Conservation (phyloP, 1,139 yeast species). For the Torulaspora globosa region DNA sequence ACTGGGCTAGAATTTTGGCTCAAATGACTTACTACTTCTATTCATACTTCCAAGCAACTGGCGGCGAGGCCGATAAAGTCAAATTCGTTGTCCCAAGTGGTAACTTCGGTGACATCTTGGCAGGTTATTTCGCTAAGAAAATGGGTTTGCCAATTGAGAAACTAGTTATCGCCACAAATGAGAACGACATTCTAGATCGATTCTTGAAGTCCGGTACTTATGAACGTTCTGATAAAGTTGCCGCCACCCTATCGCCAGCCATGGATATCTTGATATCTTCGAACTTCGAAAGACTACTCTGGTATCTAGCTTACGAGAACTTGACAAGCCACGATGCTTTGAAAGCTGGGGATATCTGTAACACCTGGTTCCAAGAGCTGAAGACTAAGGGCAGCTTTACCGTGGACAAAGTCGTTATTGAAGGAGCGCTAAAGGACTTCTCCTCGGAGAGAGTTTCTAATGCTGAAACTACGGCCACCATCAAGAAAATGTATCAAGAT, state of each 20-base stretch:
- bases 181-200: conserved; percentile 90
- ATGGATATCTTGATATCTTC: conserved; percentile 96
- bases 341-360: conserved; percentile 71
- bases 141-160: conserved; percentile 92
- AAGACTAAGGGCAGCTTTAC: conserved; percentile 70
- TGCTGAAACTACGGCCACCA: conserved; percentile 70
- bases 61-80: conserved; percentile 47
- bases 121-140: conserved; percentile 89
- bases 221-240: conserved; percentile 70
- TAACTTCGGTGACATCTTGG: conserved; percentile 95
- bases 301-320: conserved; percentile 83
- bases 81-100: conserved; percentile 96
- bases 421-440: conserved; percentile 64
- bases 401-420: conserved; percentile 62
- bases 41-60: conserved; percentile 75
- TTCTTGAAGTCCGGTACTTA: conserved; percentile 83
- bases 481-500: conserved; percentile 57
- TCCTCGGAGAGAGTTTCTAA: conserved; percentile 78
- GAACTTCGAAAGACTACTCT: conserved; percentile 89
- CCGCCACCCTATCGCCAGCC: conserved; percentile 92
- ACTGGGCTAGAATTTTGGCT: conserved; percentile 98
- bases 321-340: conserved; percentile 52
- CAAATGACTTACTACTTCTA: conserved; percentile 95
- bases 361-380: conserved; percentile 74
- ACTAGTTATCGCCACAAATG: conserved; percentile 90